Base-by-base conservation (phyloP, 495 filamentous ascomycete species). In the Lepraria neglecta region DNA sequence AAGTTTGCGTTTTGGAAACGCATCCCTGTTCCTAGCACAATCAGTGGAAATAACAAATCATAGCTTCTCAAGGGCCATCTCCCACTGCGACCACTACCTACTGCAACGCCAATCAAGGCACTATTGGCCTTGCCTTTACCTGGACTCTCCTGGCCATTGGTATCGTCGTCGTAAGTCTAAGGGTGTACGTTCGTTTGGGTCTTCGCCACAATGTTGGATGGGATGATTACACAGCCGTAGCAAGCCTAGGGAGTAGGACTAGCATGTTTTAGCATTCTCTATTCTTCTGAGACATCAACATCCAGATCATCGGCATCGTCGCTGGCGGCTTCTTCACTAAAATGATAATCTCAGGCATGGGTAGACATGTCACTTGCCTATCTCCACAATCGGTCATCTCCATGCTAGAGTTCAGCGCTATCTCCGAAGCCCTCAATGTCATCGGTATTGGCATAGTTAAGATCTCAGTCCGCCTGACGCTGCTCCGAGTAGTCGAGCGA, bases 201-300 rank as follows among this genome's bases (percentile, higher is more conserved):
- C 43, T 33, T 47, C 57, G 48, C 24, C 50, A 43, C n/a, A 60
- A 47, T 12, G 46, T 55, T 56, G 44, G 62, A 15, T 60, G 56
- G 62, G 57, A 64, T 56, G 57, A 64, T 46, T 64, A 56, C 12
- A 56, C 62, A 21, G 57, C 62, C 11, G 21, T 64, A 30, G 62
- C 57, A 30, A 50, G 62, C n/a, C 50, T 64, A 7, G 56, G 60
- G 7, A 64, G 40, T 42, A n/a, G 4, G 17, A 7, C 28, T 7
- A 51, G 15, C 33, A 10, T 1, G 28, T 19, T n/a, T 33, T 53
- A 21, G n/a, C 10, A 15, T 14, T 53, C 10, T n/a, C 14, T 11
- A 14, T 53, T 12, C 33, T 30, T 33, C 7, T 31, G 31, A 17
- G 33, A 53, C 12, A 2, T 12, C 35, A 38, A 38, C 19, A 12